Evolutionary conservation across 192 early-diverging fungal species (phyloP).

Genomic region (Coemansia sp.): DNA sequence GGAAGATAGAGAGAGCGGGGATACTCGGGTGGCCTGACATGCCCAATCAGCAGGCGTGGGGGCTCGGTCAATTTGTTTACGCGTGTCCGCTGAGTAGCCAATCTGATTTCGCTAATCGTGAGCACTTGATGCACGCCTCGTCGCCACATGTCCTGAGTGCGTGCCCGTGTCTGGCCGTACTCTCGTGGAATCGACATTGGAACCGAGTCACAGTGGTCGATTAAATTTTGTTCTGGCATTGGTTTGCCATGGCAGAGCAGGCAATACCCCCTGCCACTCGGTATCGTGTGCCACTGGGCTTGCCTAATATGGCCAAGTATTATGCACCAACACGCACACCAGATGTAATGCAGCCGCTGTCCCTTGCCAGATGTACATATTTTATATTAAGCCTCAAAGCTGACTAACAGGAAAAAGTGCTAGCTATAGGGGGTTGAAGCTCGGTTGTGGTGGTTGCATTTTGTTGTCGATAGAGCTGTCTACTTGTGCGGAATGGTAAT

Average conservation of each 20-base stretch:
- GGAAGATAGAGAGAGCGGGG: background rate
- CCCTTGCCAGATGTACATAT: background rate
- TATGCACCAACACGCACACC: background rate
- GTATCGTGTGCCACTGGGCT: background rate
- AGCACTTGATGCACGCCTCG: background rate
- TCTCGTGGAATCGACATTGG: background rate
- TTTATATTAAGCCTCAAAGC: background rate
- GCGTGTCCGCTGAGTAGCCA: background rate
- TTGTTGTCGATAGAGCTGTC: background rate
- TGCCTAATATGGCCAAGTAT: background rate
- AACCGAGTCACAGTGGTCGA: background rate
- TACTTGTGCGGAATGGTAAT: conserved; percentile 38
- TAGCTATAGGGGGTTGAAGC: background rate
- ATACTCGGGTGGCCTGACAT: background rate
- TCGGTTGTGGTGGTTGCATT: background rate
- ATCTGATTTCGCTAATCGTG: background rate
- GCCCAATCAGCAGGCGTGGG: background rate
- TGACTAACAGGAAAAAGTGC: background rate
- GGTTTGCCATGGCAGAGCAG: no score
- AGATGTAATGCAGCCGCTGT: background rate
- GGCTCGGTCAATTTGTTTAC: background rate
- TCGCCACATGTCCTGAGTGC: background rate
- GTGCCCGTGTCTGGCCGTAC: background rate
- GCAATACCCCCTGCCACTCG: background rate
- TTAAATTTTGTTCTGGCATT: no score